phyloP scores from a whole-genome alignment of 2,329 filamentous ascomycete genomes.

The Bipolaris cookei region DNA sequence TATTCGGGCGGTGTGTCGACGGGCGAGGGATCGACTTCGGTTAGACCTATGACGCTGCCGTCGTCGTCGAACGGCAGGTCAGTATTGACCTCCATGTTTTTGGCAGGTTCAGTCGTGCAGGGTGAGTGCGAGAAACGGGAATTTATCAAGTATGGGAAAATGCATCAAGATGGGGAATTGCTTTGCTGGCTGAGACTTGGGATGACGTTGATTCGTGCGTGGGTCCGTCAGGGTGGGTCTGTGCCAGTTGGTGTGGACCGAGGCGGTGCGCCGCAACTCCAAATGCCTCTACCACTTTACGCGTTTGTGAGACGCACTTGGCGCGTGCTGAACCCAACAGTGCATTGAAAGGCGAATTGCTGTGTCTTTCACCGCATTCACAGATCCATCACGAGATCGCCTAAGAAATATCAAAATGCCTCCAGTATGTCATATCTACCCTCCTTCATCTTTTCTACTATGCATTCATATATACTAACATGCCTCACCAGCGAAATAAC shows the following conservation, averaged over 20 bases:
- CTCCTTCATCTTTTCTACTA: conserved; percentile 43
- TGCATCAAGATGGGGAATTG: conserved; percentile 15
- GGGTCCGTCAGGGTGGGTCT: conserved; percentile 5
- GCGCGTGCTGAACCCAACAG: not conserved
- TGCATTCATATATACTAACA: conserved; percentile 34
- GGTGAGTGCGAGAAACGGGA: not conserved
- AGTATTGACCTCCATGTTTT: conserved; percentile 21
- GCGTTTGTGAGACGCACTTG: not conserved
- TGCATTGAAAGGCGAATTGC: not conserved
- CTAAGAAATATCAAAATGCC: conserved; percentile 18
- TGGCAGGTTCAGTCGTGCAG: not conserved
- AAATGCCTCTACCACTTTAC: not conserved
- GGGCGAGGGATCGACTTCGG: conserved; percentile 81
- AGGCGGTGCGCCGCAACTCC: conserved; percentile 26
- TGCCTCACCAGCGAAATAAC: conserved; percentile 46
- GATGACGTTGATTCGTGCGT: conserved; percentile 43
- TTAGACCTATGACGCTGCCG: conserved; percentile 68
- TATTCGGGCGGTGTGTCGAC: conserved; percentile 63
- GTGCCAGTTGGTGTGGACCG: conserved; percentile 22
- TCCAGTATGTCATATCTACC: conserved; percentile 15
- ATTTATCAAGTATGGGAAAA: conserved; percentile 18
- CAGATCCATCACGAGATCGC: no score
- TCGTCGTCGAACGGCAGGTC: conserved; percentile 36
- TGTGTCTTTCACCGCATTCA: not conserved
- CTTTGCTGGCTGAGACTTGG: conserved; percentile 29